Evolutionary conservation across 2,329 filamentous ascomycete species (phyloP), one percentile per base, ranked within the genome.

Genomic region (Alternaria atra): DNA sequence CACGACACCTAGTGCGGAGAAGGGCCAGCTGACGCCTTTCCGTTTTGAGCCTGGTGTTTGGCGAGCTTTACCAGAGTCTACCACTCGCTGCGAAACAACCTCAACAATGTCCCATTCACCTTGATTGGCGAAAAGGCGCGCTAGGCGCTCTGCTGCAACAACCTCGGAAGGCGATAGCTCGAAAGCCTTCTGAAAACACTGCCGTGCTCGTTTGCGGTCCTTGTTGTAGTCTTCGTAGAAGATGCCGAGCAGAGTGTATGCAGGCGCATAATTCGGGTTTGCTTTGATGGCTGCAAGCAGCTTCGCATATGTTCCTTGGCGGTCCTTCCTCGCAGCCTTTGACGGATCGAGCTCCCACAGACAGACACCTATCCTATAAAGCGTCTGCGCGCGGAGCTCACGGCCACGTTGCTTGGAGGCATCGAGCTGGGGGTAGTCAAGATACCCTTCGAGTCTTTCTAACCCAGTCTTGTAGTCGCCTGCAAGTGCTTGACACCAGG

Each of bases 101-200:
- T 98, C 95, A 7, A 99, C 96, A 52, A 96, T 89, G 67, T 98
- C 95, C 95, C 95, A 99, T 72, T 99, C 95, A 37, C 91, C 89
- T 67, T 93, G 90, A 55, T 97, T 89, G 0, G 96, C 94, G 77
- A 97, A 99, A 0, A 89, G 89, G 60, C 87, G 87, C 2, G 95
- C 94, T 15, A 99, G 85, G 29, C 93, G 87, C 77, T 98, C 92
- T 0, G 95, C 95, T 35, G 95, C 93, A 68, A 90, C 85, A 1
- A 97, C 87, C 75, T 99, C 95, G 0, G 91, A 90, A 0, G 93
- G 83, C 0, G 95, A 99, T 3, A 99, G 82, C 77, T 99, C 95
- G 51, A 99, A 91, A 0, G 95, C 95, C 76, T 98, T 97, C 71
- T 97, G 92, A 72, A 98, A 98, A 75, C 94, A 98, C 65, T 91